A percentile compares a stretch with the other conserved stretches of the same genome.
Conservation (phyloP, 352 stramenopile genomes). For the Pythium insidiosum region DNA sequence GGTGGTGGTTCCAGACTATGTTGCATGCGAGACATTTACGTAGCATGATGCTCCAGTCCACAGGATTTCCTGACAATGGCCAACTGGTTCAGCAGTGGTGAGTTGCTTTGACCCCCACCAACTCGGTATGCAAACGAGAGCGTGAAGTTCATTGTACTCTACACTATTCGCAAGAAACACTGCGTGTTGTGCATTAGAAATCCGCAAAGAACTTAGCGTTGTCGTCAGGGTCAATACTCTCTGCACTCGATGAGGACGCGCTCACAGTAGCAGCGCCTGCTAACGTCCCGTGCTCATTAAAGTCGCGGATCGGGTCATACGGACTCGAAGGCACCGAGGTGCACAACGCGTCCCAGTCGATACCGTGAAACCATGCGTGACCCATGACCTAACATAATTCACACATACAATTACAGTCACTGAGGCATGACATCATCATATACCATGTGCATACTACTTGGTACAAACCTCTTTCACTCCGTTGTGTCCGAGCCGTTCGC, state of each 20-base stretch:
- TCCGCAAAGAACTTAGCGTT: constrained; percentile 63
- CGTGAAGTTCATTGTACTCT: not conserved
- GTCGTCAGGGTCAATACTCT: constrained; percentile 63
- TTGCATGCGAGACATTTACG: not conserved
- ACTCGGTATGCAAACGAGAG: no score
- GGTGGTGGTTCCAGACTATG: not conserved
- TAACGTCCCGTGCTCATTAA: constrained; percentile 2
- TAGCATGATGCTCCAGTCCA: not conserved
- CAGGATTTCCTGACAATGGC: not conserved
- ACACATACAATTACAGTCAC: no score
- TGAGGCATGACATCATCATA: no score
- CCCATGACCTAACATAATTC: constrained; percentile 60
- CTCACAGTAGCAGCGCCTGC: not conserved
- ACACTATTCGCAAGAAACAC: no score
- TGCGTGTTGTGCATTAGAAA: constrained; percentile 25
- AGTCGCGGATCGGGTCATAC: constrained; percentile 32
- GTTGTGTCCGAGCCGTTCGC: constrained; percentile 28
- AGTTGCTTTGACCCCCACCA: not conserved
- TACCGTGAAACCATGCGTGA: constrained; percentile 51
- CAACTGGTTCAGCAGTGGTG: no score
- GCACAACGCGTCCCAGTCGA: constrained; percentile 27
- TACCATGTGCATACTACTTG: no score
- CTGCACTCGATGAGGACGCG: constrained; percentile 40
- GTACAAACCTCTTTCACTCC: constrained; percentile 25
- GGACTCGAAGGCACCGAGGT: constrained; percentile 4